These are phyloP conservation scores for Barbatosphaeria neglecta DNA, from an alignment of 495 filamentous ascomycete species.

Conservation along the genomic window DNA sequence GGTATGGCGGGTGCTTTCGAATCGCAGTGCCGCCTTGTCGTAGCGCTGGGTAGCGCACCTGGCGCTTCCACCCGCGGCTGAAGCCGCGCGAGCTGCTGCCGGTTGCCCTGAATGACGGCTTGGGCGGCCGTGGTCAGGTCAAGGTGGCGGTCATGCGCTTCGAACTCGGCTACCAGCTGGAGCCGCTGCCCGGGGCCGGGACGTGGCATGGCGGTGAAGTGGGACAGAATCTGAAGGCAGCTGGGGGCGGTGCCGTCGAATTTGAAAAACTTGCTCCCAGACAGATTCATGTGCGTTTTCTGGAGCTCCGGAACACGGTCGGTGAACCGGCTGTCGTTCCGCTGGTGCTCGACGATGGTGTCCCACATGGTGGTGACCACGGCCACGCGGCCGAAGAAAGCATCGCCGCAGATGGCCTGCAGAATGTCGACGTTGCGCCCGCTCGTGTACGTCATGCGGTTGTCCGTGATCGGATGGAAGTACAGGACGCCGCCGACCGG, in stretches of 20 bases:
- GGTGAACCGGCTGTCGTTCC: not conserved
- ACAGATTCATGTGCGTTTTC: not conserved
- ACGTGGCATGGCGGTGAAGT: not conserved
- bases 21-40: too few species aligned
- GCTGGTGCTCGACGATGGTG: not conserved
- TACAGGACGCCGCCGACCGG: slow-evolving; percentile 1
- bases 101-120: not conserved
- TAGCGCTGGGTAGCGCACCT: too few species aligned
- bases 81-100: not conserved
- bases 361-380: slow-evolving; percentile 11
- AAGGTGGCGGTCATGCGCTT: not conserved
- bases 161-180: not conserved
- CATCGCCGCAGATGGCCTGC: slow-evolving; percentile 12
- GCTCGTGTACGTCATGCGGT: slow-evolving; percentile 20
- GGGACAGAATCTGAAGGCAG: not conserved
- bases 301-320: not conserved
- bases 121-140: not conserved
- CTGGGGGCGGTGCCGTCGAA: not conserved
- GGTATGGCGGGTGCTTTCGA: too few species aligned
- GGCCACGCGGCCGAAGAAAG: slow-evolving; percentile 6
- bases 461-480: slow-evolving; percentile 23
- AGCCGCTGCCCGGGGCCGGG: not conserved
- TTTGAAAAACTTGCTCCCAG: not conserved
- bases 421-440: slow-evolving; percentile 13
- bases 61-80: too few species aligned